Conservation (phyloP, 179 eudicot species). For the Spergularia azorica region DNA sequence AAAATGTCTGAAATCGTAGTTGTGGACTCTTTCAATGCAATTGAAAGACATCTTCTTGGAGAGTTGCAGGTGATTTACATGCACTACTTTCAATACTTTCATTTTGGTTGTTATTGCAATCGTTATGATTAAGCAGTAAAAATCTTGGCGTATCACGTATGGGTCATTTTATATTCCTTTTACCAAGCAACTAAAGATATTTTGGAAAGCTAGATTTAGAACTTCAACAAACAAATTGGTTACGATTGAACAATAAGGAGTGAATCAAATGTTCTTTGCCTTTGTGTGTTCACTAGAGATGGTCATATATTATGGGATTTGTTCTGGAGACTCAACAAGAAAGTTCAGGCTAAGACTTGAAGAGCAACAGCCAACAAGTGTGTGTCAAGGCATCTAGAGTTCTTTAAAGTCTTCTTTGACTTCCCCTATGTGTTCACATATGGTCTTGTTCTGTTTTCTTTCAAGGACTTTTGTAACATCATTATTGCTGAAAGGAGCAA, state of each 20-base stretch:
- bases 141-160: not conserved
- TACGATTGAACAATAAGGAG: not conserved
- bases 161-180: too few species aligned
- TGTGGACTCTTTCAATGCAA: conserved; percentile 85
- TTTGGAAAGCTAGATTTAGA: not conserved
- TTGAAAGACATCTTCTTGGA: conserved; percentile 73
- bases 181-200: too few species aligned
- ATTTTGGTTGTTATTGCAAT: not conserved
- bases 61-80: conserved; percentile 62
- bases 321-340: not conserved
- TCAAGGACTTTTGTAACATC: too few species aligned
- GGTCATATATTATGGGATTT: not conserved
- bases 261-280: not conserved
- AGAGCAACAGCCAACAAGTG: not conserved
- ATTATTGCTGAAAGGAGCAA: too few species aligned
- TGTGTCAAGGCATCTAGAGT: not conserved
- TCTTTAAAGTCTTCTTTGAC: not conserved
- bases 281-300: not conserved
- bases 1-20: conserved; percentile 82
- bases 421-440: not conserved
- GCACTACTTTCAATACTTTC: not conserved
- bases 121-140: not conserved
- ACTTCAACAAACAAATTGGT: not conserved
- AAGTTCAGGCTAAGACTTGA: not conserved
- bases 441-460: not conserved